Conservation (phyloP, 768 basidiomycete species). For the Tulasnella sp. region DNA sequence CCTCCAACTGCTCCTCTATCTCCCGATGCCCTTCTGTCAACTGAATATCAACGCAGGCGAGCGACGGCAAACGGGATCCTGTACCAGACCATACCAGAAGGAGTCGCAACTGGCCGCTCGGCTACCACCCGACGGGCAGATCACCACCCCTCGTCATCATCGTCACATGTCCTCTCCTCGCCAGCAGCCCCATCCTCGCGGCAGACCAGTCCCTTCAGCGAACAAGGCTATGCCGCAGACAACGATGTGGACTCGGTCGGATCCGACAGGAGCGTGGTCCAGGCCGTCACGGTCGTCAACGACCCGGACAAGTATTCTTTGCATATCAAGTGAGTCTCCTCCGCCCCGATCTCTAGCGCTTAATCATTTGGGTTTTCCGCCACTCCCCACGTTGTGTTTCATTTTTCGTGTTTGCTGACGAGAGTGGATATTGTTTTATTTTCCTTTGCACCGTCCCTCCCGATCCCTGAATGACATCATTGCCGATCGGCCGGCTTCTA, state of each 20-base stretch:
- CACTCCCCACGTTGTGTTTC: not conserved
- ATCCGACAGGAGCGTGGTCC: conserved; percentile 4
- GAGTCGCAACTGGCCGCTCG: not conserved
- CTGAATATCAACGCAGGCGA: not conserved
- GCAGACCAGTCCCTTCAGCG: not conserved
- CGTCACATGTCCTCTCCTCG: not conserved
- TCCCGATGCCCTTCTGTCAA: not conserved
- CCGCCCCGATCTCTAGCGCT: not conserved
- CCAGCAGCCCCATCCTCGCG: not conserved
- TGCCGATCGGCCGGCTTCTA: not conserved
- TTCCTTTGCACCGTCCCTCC: too few species aligned
- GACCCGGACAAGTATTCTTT: conserved; percentile 2
- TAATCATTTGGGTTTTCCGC: not conserved
- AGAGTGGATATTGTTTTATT: not conserved
- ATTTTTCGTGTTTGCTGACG: not conserved
- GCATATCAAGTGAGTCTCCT: conserved; percentile 9
- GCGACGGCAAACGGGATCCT: not conserved
- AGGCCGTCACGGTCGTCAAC: conserved; percentile 3
- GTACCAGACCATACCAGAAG: not conserved
- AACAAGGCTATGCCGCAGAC: not conserved
- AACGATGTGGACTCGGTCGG: not conserved
- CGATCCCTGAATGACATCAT: conserved; percentile 6
- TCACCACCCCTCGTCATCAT: too few species aligned
- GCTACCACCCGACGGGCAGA: not conserved
- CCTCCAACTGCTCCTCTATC: not conserved